A percentile compares a stretch with the other conserved stretches of the same genome.
phyloP scores from a whole-genome alignment of 345 rosid genomes.

The Corymbia maculata region DNA sequence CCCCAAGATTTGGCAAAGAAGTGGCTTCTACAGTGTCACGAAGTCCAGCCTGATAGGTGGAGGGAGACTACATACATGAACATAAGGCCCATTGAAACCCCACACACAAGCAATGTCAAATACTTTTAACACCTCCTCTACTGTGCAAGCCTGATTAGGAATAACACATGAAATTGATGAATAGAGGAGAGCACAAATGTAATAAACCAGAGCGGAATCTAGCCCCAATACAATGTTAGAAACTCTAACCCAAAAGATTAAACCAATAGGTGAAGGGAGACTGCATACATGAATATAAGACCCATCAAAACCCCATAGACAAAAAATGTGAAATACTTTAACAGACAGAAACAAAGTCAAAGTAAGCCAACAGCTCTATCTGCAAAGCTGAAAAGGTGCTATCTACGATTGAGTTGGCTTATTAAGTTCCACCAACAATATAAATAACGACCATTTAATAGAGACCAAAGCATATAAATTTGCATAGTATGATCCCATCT shows the following conservation, averaged over 20 bases:
- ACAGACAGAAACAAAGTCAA: neutral
- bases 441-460: neutral
- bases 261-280: neutral
- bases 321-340: neutral
- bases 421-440: neutral
- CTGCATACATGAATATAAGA: neutral
- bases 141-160: neutral
- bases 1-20: neutral
- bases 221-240: neutral
- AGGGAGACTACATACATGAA: neutral
- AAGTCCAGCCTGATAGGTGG: neutral
- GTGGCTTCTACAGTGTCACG: neutral
- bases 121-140: neutral
- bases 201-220: neutral
- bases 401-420: neutral
- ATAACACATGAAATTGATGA: neutral
- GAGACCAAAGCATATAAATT: neutral
- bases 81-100: neutral
- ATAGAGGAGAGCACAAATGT: neutral
- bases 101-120: neutral
- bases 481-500: neutral
- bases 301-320: neutral
- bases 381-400: neutral
- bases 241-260: neutral
- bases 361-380: neutral